Evolutionary conservation across 139 green algal species (phyloP).

Genomic region (Ettlia oleoabundans): DNA sequence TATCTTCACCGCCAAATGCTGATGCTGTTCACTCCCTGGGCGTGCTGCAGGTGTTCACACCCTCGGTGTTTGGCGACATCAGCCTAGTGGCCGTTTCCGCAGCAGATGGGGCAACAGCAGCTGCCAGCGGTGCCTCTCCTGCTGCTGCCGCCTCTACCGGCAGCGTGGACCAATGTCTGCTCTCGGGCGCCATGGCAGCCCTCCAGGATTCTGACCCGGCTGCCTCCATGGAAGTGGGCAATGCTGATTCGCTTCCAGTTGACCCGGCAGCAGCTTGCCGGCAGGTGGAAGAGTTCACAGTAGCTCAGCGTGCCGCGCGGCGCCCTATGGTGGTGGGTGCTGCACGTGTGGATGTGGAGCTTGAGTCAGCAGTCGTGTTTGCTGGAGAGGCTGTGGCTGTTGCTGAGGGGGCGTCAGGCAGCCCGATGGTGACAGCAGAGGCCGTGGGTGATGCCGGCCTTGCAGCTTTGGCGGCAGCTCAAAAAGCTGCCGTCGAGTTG

Average conservation of each 20-base stretch:
- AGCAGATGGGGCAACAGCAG: neutral
- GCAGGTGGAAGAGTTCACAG: constrained; percentile 14
- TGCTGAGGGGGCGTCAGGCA: neutral
- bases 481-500: neutral
- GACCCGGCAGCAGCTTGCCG: neutral
- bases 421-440: neutral
- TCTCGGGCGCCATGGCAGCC: too few species aligned
- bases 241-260: neutral
- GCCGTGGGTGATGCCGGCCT: too few species aligned
- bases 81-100: constrained; percentile 14
- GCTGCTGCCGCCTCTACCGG: neutral
- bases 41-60: constrained; percentile 31
- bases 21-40: too few species aligned
- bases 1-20: too few species aligned
- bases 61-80: constrained; percentile 28
- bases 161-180: too few species aligned
- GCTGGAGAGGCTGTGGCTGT: neutral
- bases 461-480: neutral
- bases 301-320: neutral
- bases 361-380: neutral
- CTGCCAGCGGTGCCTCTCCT: neutral
- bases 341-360: neutral
- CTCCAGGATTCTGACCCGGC: too few species aligned
- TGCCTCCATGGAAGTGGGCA: neutral
- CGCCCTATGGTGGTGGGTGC: neutral